These are phyloP conservation scores for Endocarpon pusillum DNA, from an alignment of 495 filamentous ascomycete genomes.

Conservation along the genomic window DNA sequence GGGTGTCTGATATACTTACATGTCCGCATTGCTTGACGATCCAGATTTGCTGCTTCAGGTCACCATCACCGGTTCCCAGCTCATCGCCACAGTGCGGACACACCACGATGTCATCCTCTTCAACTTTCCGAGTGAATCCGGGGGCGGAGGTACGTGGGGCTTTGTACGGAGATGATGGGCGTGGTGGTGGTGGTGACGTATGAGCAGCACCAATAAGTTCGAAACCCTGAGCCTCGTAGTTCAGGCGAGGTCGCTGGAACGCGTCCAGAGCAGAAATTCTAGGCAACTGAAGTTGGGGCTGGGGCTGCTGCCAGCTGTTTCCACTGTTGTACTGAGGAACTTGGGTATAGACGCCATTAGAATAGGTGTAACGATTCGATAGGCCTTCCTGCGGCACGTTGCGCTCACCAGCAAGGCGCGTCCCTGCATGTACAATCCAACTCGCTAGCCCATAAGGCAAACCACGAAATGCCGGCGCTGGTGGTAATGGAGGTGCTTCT, in stretches of 20 bases:
- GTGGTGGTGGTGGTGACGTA: constrained; percentile 11
- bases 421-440: too few relatives aligned
- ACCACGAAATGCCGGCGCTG: too few relatives aligned
- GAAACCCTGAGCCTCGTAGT: constrained; percentile 9
- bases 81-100: constrained; percentile 61
- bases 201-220: constrained; percentile 12
- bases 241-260: neutral
- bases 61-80: constrained; percentile 39
- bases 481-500: too few relatives aligned
- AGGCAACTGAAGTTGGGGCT: neutral
- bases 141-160: constrained; percentile 36
- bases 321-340: too few relatives aligned
- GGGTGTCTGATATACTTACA: constrained; percentile 30
- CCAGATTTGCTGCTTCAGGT: constrained; percentile 52
- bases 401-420: too few relatives aligned
- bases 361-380: too few relatives aligned
- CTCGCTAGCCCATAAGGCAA: too few relatives aligned
- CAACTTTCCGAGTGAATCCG: constrained; percentile 48
- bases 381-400: too few relatives aligned
- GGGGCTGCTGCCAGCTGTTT: too few relatives aligned
- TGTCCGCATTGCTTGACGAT: constrained; percentile 58
- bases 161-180: constrained; percentile 27
- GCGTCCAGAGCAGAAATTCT: neutral
- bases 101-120: constrained; percentile 43
- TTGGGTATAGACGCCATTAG: too few relatives aligned